Evolutionary conservation across 768 basidiomycete species (phyloP).

Genomic region (Pleurotus sapidus): DNA sequence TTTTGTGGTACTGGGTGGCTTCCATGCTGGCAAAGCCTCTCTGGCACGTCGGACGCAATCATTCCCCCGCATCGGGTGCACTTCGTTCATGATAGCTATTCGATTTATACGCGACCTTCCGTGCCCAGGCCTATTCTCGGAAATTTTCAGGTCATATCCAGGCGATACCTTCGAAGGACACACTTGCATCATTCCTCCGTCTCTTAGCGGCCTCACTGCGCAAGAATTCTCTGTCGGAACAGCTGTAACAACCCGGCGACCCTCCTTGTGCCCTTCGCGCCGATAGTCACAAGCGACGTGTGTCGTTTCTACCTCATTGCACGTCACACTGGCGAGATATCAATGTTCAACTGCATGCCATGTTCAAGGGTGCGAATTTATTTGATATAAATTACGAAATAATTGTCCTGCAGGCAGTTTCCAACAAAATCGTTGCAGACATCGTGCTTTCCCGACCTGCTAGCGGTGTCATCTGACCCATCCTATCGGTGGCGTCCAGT

Average conservation of each 20-base stretch:
- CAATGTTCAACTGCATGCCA: not conserved
- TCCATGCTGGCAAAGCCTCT: too few relatives aligned
- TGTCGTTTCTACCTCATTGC: not conserved
- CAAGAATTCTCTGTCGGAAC: too few relatives aligned
- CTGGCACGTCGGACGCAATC: not conserved
- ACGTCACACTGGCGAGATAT: not conserved
- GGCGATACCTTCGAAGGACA: not conserved
- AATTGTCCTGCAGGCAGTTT: not conserved
- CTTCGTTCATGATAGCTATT: not conserved
- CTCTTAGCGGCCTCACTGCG: not conserved
- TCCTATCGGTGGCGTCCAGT: not conserved
- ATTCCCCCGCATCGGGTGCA: not conserved
- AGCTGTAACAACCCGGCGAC: not conserved
- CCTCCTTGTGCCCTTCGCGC: not conserved
- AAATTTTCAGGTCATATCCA: not conserved
- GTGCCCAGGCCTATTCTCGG: slow-evolving; percentile 3
- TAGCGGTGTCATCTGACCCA: not conserved
- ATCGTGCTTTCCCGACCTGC: not conserved
- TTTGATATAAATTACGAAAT: slow-evolving; percentile 6
- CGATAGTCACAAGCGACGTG: not conserved
- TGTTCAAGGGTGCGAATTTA: slow-evolving; percentile 5
- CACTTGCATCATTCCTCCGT: not conserved
- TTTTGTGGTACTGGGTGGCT: too few relatives aligned
- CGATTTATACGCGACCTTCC: not conserved
- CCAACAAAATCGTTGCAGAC: not conserved